Evolutionary conservation across 805 yeast species (phyloP).

Genomic region (Wickerhamomyces rabaulensis): DNA sequence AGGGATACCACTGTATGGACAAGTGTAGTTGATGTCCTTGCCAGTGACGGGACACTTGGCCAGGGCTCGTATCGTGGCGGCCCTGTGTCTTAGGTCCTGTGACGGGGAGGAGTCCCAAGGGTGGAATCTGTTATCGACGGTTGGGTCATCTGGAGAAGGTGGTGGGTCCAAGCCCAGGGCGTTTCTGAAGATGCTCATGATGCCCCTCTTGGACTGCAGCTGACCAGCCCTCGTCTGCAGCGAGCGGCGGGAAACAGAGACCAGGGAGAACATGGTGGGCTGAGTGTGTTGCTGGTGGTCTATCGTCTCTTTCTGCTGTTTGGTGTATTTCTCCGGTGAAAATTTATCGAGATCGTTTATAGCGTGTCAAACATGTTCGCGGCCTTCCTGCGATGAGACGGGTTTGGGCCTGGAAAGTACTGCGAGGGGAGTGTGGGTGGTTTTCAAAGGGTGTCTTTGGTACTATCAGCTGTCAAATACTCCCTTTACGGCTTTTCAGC

Average conservation of each 20-base stretch:
- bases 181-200: slow-evolving; percentile 36
- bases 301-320: no score
- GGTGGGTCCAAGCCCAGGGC: slow-evolving; percentile 60
- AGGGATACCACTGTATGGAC: slow-evolving; percentile 94
- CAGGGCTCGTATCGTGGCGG: slow-evolving; percentile 81
- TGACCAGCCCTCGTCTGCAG: background rate
- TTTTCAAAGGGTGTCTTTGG: no score
- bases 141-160: slow-evolving; percentile 60
- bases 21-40: slow-evolving; percentile 73
- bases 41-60: slow-evolving; percentile 91
- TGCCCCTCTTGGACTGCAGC: slow-evolving; percentile 17
- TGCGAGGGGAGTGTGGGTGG: no score
- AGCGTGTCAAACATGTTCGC: background rate
- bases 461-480: no score
- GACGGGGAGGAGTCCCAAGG: slow-evolving; percentile 92
- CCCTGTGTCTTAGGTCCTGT: slow-evolving; percentile 82
- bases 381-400: background rate
- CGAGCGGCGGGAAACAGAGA: background rate
- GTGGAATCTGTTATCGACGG: slow-evolving; percentile 68
- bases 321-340: background rate
- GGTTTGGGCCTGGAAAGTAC: no score
- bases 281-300: no score
- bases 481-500: no score
- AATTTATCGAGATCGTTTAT: background rate
- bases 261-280: background rate